Percentiles rank a stretch among this genome's conserved stretches.
Evolutionary conservation across 305 asterid genomes (phyloP).

Genomic region (Fraxinus platypoda): DNA sequence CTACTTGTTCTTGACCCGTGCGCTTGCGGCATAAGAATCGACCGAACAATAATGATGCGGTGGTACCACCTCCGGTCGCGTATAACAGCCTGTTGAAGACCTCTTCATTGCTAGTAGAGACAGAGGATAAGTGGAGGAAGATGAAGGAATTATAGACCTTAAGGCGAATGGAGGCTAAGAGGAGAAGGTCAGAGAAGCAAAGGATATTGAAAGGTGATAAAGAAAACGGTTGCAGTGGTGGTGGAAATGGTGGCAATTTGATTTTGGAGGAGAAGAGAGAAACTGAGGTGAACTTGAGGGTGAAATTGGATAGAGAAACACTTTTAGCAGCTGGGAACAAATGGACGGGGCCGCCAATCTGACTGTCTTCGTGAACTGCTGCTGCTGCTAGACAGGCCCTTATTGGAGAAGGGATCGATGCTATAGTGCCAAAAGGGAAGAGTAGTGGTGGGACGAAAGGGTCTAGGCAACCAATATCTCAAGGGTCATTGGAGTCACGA

Average conservation of each 20-base stretch:
- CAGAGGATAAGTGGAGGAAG: slow-evolving; percentile 93
- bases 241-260: slow-evolving; percentile 30
- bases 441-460: slow-evolving; percentile 34
- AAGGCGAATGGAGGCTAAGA: slow-evolving; percentile 91
- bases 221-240: slow-evolving; percentile 28
- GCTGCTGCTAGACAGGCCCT: slow-evolving; percentile 24
- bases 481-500: slow-evolving; percentile 53
- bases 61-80: slow-evolving; percentile 34
- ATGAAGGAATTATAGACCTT: slow-evolving; percentile 82
- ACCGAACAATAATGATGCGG: slow-evolving; percentile 43
- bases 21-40: too few species aligned
- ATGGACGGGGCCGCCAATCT: slow-evolving; percentile 24
- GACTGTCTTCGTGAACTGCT: slow-evolving; percentile 27
- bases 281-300: slow-evolving; percentile 53
- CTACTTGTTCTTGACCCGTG: too few species aligned
- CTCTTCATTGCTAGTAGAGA: slow-evolving; percentile 81
- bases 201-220: slow-evolving; percentile 50
- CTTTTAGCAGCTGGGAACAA: slow-evolving; percentile 26
- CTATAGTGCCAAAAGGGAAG: slow-evolving; percentile 47
- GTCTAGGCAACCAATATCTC: background rate
- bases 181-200: slow-evolving; percentile 85
- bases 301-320: slow-evolving; percentile 49
- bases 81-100: slow-evolving; percentile 52
- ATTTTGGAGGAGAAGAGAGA: slow-evolving; percentile 53
- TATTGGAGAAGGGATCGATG: slow-evolving; percentile 40